phyloP scores from a whole-genome alignment of 805 yeast species.

The Monosporozyma unispora region DNA sequence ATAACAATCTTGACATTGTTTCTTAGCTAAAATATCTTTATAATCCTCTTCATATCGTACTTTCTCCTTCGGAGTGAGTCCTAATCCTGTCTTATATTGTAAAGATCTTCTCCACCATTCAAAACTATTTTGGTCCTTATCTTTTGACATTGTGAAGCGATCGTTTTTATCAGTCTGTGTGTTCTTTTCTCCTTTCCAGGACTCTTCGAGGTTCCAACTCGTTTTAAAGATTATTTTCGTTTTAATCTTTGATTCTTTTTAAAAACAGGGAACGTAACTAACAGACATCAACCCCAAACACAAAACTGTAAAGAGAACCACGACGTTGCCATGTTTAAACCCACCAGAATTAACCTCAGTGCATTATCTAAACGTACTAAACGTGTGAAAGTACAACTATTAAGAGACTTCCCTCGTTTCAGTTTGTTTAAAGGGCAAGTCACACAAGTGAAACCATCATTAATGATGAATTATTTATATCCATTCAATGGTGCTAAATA shows the following conservation, averaged over 20 bases:
- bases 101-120: slow-evolving; percentile 77
- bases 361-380: slow-evolving; percentile 43
- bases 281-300: neutral
- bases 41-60: slow-evolving; percentile 49
- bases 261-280: neutral
- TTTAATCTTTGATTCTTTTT: neutral
- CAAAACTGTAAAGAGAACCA: neutral
- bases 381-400: slow-evolving; percentile 64
- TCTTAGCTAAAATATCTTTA: slow-evolving; percentile 21
- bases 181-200: no score
- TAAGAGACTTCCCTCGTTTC: slow-evolving; percentile 52
- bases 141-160: neutral
- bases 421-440: slow-evolving; percentile 63
- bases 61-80: slow-evolving; percentile 44
- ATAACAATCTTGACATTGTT: slow-evolving; percentile 61
- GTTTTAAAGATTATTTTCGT: no score
- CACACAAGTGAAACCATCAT: slow-evolving; percentile 63
- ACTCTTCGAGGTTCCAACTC: no score
- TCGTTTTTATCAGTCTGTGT: no score
- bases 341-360: slow-evolving; percentile 35
- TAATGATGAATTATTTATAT: slow-evolving; percentile 74
- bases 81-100: slow-evolving; percentile 63
- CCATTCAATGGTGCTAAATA: slow-evolving; percentile 67
- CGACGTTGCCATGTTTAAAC: slow-evolving; percentile 18
- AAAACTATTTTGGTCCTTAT: slow-evolving; percentile 32